Base-by-base conservation (phyloP, 176 grass and related monocot genomes). In the Cenchrus fungigraminus region DNA sequence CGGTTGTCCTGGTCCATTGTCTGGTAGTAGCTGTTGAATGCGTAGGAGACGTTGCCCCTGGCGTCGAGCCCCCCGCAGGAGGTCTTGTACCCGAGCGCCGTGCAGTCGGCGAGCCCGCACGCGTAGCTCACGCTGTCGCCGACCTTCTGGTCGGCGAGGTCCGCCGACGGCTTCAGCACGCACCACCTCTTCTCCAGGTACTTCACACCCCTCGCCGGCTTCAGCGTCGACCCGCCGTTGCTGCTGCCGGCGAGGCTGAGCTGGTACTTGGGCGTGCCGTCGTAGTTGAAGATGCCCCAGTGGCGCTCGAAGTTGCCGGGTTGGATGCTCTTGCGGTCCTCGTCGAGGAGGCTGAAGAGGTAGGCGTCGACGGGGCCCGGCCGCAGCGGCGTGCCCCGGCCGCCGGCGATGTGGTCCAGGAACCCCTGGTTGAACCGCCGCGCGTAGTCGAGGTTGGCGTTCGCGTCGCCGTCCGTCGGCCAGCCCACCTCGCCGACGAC, bases 221-320 rank as follows among this genome's bases (percentile, higher is more conserved):
- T 83, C 0, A 93, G 80, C 65, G 37, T 68, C 32, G 11, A 50
- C 45, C 31, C 83, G 3, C 37, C 49, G 22, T 40, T 57, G 73
- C 88, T 51, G 22, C 49, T 57, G 73, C 88, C 84, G 58, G 57
- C 34, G 8, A 97, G 85, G 82, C 51, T 87, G 22, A 97, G 87
- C 44, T 54, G 82, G 79, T 97, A 97, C 71, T 97, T 97, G 20
- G 91, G 94, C 64, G 47, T 81, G 29, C 94, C 92, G 47, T 97
- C 94, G 83, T 88, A 97, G 92, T 77, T 87, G 87, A 97, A 97
- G 88, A 97, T 28, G 52, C 94, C 94, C 94, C 94, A 97, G 65
- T 97, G 94, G 29, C 94, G 92, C 87, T 97, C 94, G 74, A 97
- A 97, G 87, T 94, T 97, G 42, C 94, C 94, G 2, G 94, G 94